Evolutionary conservation across 2,329 filamentous ascomycete genomes (phyloP).

Genomic region (Furcasterigmium furcatum): DNA sequence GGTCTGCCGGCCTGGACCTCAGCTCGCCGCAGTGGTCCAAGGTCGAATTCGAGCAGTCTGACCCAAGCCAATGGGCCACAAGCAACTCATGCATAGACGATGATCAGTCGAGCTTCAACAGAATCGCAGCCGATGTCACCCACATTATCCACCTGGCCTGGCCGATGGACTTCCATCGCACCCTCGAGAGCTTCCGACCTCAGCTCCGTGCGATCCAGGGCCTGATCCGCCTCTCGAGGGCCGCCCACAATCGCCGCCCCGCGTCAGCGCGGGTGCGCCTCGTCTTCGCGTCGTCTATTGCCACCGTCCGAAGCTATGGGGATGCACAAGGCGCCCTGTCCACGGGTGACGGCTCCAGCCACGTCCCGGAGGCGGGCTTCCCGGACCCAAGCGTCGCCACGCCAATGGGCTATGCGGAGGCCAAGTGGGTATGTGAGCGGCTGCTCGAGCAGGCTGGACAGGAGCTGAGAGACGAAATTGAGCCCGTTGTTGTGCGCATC

Average conservation of each 20-base stretch:
- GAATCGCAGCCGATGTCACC: not conserved
- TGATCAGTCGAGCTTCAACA: not conserved
- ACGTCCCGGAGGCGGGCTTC: constrained; percentile 31
- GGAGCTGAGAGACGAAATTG: constrained; percentile 24
- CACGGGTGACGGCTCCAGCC: not conserved
- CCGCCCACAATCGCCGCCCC: not conserved
- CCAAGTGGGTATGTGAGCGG: constrained; percentile 40
- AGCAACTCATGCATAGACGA: not conserved
- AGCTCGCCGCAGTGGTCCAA: not conserved
- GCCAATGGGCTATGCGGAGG: constrained; percentile 39
- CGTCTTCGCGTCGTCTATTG: constrained; percentile 25
- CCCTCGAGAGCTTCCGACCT: constrained; percentile 9
- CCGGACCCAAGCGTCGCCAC: constrained; percentile 25
- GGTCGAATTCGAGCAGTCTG: not conserved
- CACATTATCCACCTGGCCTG: constrained; percentile 16
- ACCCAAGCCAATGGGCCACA: not conserved
- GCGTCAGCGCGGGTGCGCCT: constrained; percentile 11
- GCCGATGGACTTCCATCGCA: constrained; percentile 15
- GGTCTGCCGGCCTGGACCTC: not conserved
- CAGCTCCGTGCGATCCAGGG: constrained; percentile 2
- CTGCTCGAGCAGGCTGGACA: constrained; percentile 37
- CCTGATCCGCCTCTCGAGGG: not conserved
- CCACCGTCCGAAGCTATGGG: constrained; percentile 17
- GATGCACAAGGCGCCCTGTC: not conserved
- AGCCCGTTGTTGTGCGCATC: constrained; percentile 30